Conservation (phyloP, 257 asterid species). For the Ajuga chamaepitys region DNA sequence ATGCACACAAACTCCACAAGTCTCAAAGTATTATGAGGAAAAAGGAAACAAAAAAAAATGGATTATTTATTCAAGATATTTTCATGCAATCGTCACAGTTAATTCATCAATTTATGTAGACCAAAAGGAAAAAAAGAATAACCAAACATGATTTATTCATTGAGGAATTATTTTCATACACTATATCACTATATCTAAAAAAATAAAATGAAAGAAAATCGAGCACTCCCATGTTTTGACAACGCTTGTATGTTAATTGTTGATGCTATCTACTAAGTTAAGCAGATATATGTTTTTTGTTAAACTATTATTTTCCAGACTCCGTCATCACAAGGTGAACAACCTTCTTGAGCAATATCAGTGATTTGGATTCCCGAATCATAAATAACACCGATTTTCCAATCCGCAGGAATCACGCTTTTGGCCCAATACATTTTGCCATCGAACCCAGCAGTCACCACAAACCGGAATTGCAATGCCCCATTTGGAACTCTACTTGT, state of each 20-base stretch:
- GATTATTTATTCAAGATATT: too few relatives aligned
- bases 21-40: too few relatives aligned
- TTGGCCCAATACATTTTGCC: slow-evolving; percentile 73
- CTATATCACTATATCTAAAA: neutral
- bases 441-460: slow-evolving; percentile 70
- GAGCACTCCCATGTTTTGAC: neutral
- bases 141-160: neutral
- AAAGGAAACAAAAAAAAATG: too few relatives aligned
- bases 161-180: neutral
- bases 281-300: neutral
- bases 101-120: too few relatives aligned
- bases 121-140: neutral
- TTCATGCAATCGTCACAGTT: too few relatives aligned
- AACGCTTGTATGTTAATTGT: neutral
- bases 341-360: slow-evolving; percentile 69
- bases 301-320: slow-evolving; percentile 26
- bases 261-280: neutral
- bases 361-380: slow-evolving; percentile 64
- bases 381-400: slow-evolving; percentile 45
- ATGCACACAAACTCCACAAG: too few relatives aligned
- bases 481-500: slow-evolving; percentile 72
- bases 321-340: slow-evolving; percentile 49
- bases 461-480: slow-evolving; percentile 55
- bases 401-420: slow-evolving; percentile 51
- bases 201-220: neutral